Evolutionary conservation across 2,329 filamentous ascomycete species (phyloP).

Genomic region (Epichloe sibirici): DNA sequence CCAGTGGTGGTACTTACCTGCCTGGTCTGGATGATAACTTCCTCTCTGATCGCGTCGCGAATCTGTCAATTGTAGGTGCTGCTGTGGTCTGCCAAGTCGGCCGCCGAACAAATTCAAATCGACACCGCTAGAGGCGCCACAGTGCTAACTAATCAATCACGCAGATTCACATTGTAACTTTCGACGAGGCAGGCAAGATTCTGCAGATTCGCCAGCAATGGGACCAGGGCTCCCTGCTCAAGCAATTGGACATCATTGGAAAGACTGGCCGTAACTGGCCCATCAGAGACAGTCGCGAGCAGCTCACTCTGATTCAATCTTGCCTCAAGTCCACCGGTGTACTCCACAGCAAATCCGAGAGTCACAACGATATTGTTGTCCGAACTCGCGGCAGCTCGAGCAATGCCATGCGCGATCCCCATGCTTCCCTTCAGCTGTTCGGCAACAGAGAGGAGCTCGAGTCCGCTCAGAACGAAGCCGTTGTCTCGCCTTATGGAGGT

Average conservation of each 20-base stretch:
- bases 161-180: conserved; percentile 79
- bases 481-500: conserved; percentile 51
- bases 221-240: conserved; percentile 90
- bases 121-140: not conserved
- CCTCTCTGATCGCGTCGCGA: conserved; percentile 66
- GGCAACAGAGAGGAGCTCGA: conserved; percentile 53
- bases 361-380: conserved; percentile 24
- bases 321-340: conserved; percentile 40
- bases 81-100: not conserved
- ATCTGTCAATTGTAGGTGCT: conserved; percentile 66
- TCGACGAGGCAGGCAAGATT: conserved; percentile 68
- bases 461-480: conserved; percentile 29
- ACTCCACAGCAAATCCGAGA: conserved; percentile 18
- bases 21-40: conserved; percentile 92
- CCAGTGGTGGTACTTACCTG: conserved; percentile 73
- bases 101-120: not conserved
- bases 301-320: conserved; percentile 61
- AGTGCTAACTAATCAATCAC: not conserved
- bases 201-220: conserved; percentile 79
- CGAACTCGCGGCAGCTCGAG: conserved; percentile 40
- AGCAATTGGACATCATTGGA: conserved; percentile 88
- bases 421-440: conserved; percentile 66
- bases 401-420: conserved; percentile 47
- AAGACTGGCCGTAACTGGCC: conserved; percentile 88
- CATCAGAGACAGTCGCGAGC: conserved; percentile 75